Evolutionary conservation across 2,329 filamentous ascomycete genomes (phyloP).

Genomic region (Tricladium varicosporioides): DNA sequence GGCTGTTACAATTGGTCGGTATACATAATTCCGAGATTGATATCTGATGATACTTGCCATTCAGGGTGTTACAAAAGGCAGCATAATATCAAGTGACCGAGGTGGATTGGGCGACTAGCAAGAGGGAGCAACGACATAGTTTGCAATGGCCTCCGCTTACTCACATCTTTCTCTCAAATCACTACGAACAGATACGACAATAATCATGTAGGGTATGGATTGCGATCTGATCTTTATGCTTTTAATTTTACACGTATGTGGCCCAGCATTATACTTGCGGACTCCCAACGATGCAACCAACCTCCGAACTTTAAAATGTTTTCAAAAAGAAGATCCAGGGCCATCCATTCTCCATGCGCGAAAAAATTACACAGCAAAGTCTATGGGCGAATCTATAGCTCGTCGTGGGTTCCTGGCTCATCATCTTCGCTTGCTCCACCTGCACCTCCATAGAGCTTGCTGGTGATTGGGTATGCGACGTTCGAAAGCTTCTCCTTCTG

Average conservation of each 20-base stretch:
- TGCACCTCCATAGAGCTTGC: constrained; percentile 80
- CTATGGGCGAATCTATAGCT: constrained; percentile 60
- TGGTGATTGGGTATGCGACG: constrained; percentile 97
- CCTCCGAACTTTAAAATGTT: neutral
- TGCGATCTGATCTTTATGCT: constrained; percentile 7
- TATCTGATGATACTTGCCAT: too few species aligned
- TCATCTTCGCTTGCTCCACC: constrained; percentile 68
- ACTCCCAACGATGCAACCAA: constrained; percentile 6
- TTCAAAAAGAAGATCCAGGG: constrained; percentile 1
- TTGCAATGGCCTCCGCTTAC: too few species aligned
- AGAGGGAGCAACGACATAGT: too few species aligned
- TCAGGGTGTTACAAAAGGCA: too few species aligned
- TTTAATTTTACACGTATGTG: constrained; percentile 15
- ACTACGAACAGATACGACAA: too few species aligned
- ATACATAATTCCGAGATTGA: too few species aligned
- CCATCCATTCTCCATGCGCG: neutral
- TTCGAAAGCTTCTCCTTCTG: constrained; percentile 99
- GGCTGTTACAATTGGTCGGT: too few species aligned
- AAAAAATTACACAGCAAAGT: constrained; percentile 6
- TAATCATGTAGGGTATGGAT: too few species aligned
- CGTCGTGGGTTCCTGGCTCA: constrained; percentile 68
- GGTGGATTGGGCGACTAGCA: too few species aligned
- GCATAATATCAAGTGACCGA: too few species aligned
- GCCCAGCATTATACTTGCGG: neutral
- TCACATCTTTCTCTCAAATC: too few species aligned